Percentiles rank a stretch among this genome's conserved stretches.
phyloP scores from a whole-genome alignment of 441 rosid species.

The Mallotus repandus region DNA sequence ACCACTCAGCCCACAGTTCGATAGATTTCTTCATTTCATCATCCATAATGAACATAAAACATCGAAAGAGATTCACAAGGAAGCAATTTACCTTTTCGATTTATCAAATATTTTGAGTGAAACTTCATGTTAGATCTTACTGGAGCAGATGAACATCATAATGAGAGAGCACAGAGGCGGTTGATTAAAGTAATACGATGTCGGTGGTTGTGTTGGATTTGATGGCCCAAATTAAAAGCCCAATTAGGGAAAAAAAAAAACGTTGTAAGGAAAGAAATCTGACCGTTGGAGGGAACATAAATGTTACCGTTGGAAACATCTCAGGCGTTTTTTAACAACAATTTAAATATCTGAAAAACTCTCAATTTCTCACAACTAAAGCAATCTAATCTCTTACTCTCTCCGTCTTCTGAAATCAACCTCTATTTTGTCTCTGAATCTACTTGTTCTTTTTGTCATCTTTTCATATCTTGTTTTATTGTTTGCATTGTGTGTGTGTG shows the following conservation, averaged over 20 bases:
- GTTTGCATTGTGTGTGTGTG: background rate
- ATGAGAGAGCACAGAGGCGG: too few relatives aligned
- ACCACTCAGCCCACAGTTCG: too few relatives aligned
- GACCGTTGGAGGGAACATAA: constrained; percentile 49
- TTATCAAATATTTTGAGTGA: too few relatives aligned
- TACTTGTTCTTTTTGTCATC: background rate
- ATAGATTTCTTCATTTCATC: too few relatives aligned
- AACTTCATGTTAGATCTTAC: too few relatives aligned
- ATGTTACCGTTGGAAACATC: constrained; percentile 30
- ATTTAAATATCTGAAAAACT: constrained; percentile 20
- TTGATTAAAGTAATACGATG: too few relatives aligned
- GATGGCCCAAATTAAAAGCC: background rate
- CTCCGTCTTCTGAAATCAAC: background rate
- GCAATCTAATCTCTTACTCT: background rate
- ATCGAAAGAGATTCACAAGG: too few relatives aligned
- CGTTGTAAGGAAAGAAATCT: constrained; percentile 35
- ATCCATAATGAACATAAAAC: too few relatives aligned
- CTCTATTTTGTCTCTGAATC: background rate
- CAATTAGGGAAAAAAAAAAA: background rate
- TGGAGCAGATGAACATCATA: too few relatives aligned
- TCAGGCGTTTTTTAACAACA: background rate
- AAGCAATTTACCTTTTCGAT: too few relatives aligned
- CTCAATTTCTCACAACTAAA: background rate
- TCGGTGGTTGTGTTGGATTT: too few relatives aligned
- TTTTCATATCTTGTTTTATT: background rate